phyloP scores from a whole-genome alignment of 139 green algal genomes.

The Tetradesmus obliquus region DNA sequence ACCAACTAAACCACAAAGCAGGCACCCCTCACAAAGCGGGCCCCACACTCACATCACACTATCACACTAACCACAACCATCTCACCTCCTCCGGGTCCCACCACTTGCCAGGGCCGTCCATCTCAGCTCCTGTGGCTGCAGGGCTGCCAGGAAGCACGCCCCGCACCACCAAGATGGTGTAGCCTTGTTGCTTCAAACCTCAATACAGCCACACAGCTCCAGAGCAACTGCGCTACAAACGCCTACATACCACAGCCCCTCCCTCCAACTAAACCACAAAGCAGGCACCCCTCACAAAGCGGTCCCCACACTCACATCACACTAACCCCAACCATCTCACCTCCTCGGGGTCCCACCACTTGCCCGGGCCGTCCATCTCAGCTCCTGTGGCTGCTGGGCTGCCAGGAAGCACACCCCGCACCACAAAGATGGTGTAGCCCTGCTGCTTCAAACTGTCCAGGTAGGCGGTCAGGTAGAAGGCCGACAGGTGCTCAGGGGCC shows the following conservation, averaged over 20 bases:
- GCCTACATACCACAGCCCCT: not conserved
- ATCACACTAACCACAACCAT: not conserved
- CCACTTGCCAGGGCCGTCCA: slow-evolving; percentile 53
- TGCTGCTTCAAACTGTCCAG: slow-evolving; percentile 66
- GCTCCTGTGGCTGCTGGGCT: slow-evolving; percentile 16
- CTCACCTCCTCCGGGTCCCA: slow-evolving; percentile 44
- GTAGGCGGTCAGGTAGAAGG: slow-evolving; percentile 88
- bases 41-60: not conserved
- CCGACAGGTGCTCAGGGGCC: slow-evolving; percentile 76
- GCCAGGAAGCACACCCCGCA: slow-evolving; percentile 48
- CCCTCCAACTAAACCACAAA: not conserved
- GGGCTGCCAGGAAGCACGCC: slow-evolving; percentile 26
- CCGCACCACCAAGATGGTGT: slow-evolving; percentile 82
- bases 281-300: not conserved
- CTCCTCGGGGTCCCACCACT: slow-evolving; percentile 53
- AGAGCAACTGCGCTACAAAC: too few relatives aligned
- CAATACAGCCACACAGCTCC: too few relatives aligned
- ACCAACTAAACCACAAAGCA: too few relatives aligned
- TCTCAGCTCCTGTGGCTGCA: slow-evolving; percentile 9
- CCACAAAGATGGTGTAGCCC: slow-evolving; percentile 86
- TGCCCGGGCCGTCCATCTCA: slow-evolving; percentile 43
- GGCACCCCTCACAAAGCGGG: not conserved
- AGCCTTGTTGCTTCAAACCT: slow-evolving; percentile 66
- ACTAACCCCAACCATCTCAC: not conserved
- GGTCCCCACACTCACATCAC: not conserved